Base-by-base conservation (phyloP, 2,329 filamentous ascomycete species). In the Fusarium mexicanum region DNA sequence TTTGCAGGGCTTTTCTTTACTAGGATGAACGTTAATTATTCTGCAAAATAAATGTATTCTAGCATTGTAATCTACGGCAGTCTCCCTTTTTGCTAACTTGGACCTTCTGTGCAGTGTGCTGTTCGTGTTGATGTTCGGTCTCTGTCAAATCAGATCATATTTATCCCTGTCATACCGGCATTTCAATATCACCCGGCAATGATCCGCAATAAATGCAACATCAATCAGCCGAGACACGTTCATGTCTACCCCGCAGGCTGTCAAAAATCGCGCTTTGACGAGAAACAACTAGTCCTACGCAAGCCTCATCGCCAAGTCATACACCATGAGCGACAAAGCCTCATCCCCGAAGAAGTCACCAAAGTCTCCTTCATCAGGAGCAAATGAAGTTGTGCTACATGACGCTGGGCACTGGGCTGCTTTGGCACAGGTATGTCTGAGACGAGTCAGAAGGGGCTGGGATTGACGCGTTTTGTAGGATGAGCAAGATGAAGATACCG, bases 371-470 rank as follows among this genome's bases (percentile, higher is more conserved):
- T 62, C 65, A 1, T 37, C 44, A 20, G 38, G 35, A 17, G 66
- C 35, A 1, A 37, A 66, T 53, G 29, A 53, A 3, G 40, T 67
- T 5, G 50, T 20, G 17, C 51, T 69, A 4, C 67, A 69, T 4
- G 51, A 41, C 11, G 67, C 31, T n/a, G 67, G 57, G 2, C 67
- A 69, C 13, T 69, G 67, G 67, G 67, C 59, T 2, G 29, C 40
- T 0, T 5, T 69, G 26, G 65, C 59, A 1, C 44, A 69, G 9
- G 67, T 59, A 35, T 5, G 33, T 35, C 6, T 13, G 4, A 3
- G 8, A 29, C 3, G 5, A 5, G 14, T 13, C 11, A 6, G 13
- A 12, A n/a, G 18, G 33, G 18, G 43, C 31, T 37, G n/a, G 33
- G 22, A 29, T 16, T 37, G 22, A 60, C 22, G 3, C 6, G 5